Conservation (phyloP, 768 basidiomycete species). For the Termitomyces sp. region DNA sequence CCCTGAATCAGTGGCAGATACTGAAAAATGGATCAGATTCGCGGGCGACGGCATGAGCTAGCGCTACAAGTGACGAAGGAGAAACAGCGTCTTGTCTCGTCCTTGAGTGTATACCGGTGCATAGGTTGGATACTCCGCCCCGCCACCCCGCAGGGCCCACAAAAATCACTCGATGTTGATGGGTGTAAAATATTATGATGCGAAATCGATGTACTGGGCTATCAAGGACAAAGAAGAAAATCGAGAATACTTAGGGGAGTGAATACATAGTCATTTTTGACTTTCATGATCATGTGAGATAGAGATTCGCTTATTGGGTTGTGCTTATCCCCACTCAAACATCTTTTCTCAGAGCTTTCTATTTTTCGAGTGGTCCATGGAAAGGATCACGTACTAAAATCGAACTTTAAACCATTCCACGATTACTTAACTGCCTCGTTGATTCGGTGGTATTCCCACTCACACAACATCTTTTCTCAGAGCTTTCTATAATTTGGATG, state of each 20-base stretch:
- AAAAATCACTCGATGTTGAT: background rate
- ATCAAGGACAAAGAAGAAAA: background rate
- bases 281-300: background rate
- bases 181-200: background rate
- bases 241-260: background rate
- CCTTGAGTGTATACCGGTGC: too few relatives aligned
- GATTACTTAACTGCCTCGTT: background rate
- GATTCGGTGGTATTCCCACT: background rate
- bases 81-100: too few relatives aligned
- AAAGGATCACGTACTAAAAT: background rate
- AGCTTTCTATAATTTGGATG: background rate
- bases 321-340: background rate
- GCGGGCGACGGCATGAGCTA: background rate
- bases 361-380: background rate
- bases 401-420: background rate
- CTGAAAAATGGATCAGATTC: background rate
- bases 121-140: background rate
- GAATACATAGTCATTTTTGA: background rate
- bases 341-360: conserved; percentile 2
- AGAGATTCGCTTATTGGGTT: background rate
- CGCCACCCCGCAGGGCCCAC: background rate
- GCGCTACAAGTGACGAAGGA: background rate
- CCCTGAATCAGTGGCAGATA: too few relatives aligned
- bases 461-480: background rate
- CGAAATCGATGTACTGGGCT: background rate